These are phyloP conservation scores for Ustilago esculenta DNA, from an alignment of 1,284 basidiomycete genomes.

Conservation along the genomic window DNA sequence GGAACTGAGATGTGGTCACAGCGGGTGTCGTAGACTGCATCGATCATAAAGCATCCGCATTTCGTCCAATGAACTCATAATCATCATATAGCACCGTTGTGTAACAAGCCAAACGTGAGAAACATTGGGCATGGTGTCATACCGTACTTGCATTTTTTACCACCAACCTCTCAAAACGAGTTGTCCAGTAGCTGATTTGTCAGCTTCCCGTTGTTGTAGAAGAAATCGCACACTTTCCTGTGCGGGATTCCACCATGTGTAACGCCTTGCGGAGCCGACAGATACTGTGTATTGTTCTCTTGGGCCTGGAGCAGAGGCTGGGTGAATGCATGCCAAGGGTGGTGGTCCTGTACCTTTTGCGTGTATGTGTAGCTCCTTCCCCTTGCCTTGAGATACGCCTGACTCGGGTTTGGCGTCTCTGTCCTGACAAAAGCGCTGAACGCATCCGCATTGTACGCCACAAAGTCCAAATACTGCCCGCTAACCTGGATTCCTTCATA, in stretches of 20 bases:
- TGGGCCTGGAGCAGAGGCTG: conserved; percentile 3
- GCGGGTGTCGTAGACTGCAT: no score
- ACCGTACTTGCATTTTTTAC: no score
- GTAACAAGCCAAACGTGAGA: no score
- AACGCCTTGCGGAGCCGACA: conserved; percentile 22
- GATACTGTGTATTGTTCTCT: conserved; percentile 17
- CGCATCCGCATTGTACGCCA: conserved; percentile 21
- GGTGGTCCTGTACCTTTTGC: conserved; percentile 12
- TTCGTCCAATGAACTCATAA: no score
- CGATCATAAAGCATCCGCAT: no score
- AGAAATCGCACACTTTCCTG: conserved; percentile 30
- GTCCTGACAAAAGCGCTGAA: conserved; percentile 32
- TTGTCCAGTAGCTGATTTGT: conserved; percentile 33
- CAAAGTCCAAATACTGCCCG: conserved; percentile 32
- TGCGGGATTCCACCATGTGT: conserved; percentile 16
- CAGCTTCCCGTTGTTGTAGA: conserved; percentile 14
- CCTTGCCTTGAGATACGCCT: conserved; percentile 16
- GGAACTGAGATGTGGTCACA: no score
- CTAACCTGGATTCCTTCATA: conserved; percentile 12
- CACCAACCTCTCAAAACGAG: conserved; percentile 10
- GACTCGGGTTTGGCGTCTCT: conserved; percentile 15
- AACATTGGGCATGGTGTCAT: no score
- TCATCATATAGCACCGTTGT: no score
- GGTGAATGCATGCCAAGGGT: conserved; percentile 20
- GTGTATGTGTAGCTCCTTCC: conserved; percentile 41